A percentile compares a stretch with the other conserved stretches of the same genome.
Evolutionary conservation across 2,329 filamentous ascomycete species (phyloP).

Genomic region (Colletotrichum spinosum): DNA sequence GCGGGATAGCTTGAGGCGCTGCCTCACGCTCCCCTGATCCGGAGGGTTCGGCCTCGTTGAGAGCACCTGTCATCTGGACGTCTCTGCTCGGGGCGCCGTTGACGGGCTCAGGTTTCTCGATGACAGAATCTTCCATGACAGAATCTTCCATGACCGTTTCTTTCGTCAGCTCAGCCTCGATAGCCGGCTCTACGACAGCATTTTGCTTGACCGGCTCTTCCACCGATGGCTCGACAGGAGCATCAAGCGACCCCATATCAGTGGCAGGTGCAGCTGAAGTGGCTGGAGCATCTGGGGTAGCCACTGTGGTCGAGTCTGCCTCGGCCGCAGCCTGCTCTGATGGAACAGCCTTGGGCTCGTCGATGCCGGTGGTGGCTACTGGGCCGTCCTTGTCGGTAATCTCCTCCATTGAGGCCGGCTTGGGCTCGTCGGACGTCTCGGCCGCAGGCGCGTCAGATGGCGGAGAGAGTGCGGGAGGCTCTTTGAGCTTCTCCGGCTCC

Average conservation of each 20-base stretch:
- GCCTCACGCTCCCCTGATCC: slow-evolving; percentile 30
- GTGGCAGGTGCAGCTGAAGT: slow-evolving; percentile 5
- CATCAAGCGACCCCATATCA: neutral
- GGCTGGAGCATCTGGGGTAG: neutral
- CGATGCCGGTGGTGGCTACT: slow-evolving; percentile 41
- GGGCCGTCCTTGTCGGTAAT: slow-evolving; percentile 36
- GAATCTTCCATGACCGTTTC: slow-evolving; percentile 41
- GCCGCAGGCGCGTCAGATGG: slow-evolving; percentile 30
- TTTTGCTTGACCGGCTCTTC: slow-evolving; percentile 42
- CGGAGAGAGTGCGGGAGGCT: slow-evolving; percentile 38
- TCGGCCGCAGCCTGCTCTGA: slow-evolving; percentile 31
- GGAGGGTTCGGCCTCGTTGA: slow-evolving; percentile 38
- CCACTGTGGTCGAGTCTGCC: neutral
- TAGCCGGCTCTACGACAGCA: slow-evolving; percentile 42
- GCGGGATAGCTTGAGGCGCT: slow-evolving; percentile 29
- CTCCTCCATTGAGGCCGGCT: slow-evolving; percentile 35
- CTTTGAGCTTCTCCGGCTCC: slow-evolving; percentile 40
- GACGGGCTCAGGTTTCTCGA: slow-evolving; percentile 40
- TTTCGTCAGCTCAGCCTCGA: slow-evolving; percentile 41
- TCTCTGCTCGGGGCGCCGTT: slow-evolving; percentile 39
- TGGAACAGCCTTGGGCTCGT: slow-evolving; percentile 40
- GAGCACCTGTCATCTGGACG: slow-evolving; percentile 39
- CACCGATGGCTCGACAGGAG: slow-evolving; percentile 21
- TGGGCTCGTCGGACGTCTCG: slow-evolving; percentile 51
- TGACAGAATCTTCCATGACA: slow-evolving; percentile 49